phyloP scores from a whole-genome alignment of 176 grass and related monocot genomes.

The Chloris gayana region DNA sequence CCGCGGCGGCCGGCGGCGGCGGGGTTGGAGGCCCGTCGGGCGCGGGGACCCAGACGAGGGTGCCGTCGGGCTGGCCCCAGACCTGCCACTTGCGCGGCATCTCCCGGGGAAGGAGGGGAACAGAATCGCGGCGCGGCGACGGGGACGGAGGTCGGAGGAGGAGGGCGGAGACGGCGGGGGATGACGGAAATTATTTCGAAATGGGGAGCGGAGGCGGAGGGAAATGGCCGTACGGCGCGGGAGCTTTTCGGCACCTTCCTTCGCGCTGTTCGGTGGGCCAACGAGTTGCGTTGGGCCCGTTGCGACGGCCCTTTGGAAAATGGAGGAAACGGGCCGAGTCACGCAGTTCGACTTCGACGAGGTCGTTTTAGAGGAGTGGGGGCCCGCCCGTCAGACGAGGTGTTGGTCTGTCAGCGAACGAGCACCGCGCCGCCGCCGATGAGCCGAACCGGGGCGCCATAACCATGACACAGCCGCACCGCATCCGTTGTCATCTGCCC shows the following conservation, averaged over 20 bases:
- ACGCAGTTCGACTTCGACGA: neutral
- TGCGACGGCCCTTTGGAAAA: neutral
- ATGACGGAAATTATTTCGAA: constrained; percentile 7
- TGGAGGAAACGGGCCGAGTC: neutral
- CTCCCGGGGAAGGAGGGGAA: neutral
- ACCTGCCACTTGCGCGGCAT: constrained; percentile 53
- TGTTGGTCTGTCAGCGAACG: too few relatives aligned
- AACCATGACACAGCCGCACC: neutral
- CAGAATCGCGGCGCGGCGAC: neutral
- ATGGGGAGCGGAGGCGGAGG: neutral
- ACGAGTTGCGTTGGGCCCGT: neutral
- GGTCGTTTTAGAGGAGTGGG: too few relatives aligned
- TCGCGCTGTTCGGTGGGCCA: neutral
- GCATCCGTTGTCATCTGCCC: neutral
- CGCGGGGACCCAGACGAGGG: constrained; percentile 44
- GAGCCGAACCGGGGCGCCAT: neutral
- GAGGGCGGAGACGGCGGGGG: neutral
- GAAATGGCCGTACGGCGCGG: constrained; percentile 19
- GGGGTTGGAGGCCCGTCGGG: neutral
- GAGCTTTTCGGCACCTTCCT: neutral
- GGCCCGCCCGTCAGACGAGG: too few relatives aligned
- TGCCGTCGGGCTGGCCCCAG: constrained; percentile 39
- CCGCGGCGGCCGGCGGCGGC: neutral
- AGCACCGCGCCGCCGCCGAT: neutral
- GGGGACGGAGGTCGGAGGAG: too few relatives aligned